A percentile compares a stretch with the other conserved stretches of the same genome.
Evolutionary conservation across 2,329 filamentous ascomycete species (phyloP).

Genomic region (Hymenoscyphus scutula): DNA sequence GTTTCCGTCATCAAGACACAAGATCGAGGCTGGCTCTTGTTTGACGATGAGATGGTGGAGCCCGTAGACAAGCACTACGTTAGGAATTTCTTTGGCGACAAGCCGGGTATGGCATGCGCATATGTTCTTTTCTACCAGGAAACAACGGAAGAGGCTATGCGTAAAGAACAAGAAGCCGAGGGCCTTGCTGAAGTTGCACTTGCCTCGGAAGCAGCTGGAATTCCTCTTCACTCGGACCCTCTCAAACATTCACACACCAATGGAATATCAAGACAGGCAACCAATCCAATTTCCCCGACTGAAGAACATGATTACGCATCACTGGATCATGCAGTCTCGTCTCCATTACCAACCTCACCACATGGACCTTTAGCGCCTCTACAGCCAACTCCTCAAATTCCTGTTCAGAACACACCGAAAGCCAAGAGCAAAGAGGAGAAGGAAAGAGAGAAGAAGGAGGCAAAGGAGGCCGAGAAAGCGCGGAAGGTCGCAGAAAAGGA

Average conservation of each 20-base stretch:
- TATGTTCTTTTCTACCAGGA: conserved; percentile 99
- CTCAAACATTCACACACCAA: conserved; percentile 44
- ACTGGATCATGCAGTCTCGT: conserved; percentile 66
- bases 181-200: conserved; percentile 59
- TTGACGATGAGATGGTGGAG: conserved; percentile 98
- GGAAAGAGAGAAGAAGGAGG: conserved; percentile 68
- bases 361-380: conserved; percentile 33
- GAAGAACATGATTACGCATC: conserved; percentile 54
- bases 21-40: conserved; percentile 91
- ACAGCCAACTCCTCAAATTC: conserved; percentile 33
- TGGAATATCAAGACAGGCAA: conserved; percentile 52
- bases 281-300: conserved; percentile 46
- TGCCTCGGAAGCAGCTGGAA: conserved; percentile 54
- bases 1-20: conserved; percentile 97
- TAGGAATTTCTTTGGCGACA: conserved; percentile 94
- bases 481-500: conserved; percentile 39
- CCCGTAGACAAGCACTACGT: conserved; percentile 97
- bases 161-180: conserved; percentile 80
- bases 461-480: conserved; percentile 49
- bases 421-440: conserved; percentile 57
- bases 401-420: conserved; percentile 27
- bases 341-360: conserved; percentile 44
- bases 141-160: conserved; percentile 66
- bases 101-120: conserved; percentile 84
- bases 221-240: conserved; percentile 41